These are phyloP conservation scores for Mimosa bimucronata DNA, from an alignment of 306 rosid species.

Conservation along the genomic window DNA sequence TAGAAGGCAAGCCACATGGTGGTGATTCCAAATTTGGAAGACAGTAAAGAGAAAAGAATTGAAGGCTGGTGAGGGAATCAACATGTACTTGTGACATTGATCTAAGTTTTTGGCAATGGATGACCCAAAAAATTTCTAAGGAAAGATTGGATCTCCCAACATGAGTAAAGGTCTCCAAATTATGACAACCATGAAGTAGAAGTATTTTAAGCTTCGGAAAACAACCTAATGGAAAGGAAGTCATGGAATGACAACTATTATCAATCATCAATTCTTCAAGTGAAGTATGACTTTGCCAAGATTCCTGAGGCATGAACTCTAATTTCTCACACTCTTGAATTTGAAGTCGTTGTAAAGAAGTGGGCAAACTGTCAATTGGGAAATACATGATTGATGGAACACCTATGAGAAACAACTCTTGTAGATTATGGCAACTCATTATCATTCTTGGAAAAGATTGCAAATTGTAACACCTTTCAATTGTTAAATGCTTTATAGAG, in stretches of 20 bases:
- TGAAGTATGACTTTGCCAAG: neutral
- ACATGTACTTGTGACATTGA: neutral
- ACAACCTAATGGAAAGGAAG: neutral
- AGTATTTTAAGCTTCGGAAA: neutral
- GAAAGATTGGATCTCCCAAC: neutral
- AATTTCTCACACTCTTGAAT: neutral
- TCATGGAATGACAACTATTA: neutral
- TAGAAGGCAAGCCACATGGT: slow-evolving; percentile 2
- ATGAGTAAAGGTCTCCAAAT: neutral
- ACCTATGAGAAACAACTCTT: neutral
- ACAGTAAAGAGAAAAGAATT: rapidly evolving
- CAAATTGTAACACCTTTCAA: neutral
- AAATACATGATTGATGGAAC: neutral
- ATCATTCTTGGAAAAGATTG: slow-evolving; percentile 11
- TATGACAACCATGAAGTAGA: rapidly evolving
- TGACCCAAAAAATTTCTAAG: neutral
- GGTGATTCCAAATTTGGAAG: neutral
- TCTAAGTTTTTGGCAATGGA: neutral
- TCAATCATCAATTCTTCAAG: neutral
- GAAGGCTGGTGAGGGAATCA: neutral
- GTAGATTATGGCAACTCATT: neutral
- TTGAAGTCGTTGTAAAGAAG: neutral
- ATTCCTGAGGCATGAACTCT: neutral
- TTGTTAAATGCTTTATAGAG: neutral
- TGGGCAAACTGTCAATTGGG: neutral